phyloP scores from a whole-genome alignment of 306 rosid genomes.

The Inga oerstediana region DNA sequence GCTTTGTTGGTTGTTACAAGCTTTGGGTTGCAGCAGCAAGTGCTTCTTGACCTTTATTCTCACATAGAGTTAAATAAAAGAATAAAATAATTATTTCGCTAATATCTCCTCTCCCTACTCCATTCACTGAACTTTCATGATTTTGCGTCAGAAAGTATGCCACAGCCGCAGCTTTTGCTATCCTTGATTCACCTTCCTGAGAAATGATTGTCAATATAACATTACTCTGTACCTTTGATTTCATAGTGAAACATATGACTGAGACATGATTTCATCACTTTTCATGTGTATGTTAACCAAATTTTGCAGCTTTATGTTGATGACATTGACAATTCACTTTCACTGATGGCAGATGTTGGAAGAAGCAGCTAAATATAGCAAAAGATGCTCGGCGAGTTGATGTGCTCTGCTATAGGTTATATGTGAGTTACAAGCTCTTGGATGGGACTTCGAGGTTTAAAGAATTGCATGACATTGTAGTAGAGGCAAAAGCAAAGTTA shows the following conservation, averaged over 20 bases:
- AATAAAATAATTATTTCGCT: background rate
- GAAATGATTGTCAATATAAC: constrained; percentile 11
- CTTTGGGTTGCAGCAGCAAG: constrained; percentile 3
- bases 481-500: constrained; percentile 75
- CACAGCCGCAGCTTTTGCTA: constrained; percentile 16
- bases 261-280: constrained; percentile 4
- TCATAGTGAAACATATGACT: background rate
- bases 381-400: constrained; percentile 98
- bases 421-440: constrained; percentile 80
- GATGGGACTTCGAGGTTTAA: constrained; percentile 80
- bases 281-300: constrained; percentile 19
- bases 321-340: constrained; percentile 39
- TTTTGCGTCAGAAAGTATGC: constrained; percentile 19
- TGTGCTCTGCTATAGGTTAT: constrained; percentile 79
- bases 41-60: constrained; percentile 31
- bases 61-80: constrained; percentile 8
- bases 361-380: constrained; percentile 80
- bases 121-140: background rate
- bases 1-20: constrained; percentile 12
- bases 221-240: constrained; percentile 10
- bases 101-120: constrained; percentile 8
- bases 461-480: constrained; percentile 72
- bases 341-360: constrained; percentile 75
- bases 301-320: constrained; percentile 30
- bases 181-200: constrained; percentile 12